Percentiles rank a stretch among this genome's conserved stretches.
Conservation (phyloP, 305 asterid species). For the Solanum hybrid region DNA sequence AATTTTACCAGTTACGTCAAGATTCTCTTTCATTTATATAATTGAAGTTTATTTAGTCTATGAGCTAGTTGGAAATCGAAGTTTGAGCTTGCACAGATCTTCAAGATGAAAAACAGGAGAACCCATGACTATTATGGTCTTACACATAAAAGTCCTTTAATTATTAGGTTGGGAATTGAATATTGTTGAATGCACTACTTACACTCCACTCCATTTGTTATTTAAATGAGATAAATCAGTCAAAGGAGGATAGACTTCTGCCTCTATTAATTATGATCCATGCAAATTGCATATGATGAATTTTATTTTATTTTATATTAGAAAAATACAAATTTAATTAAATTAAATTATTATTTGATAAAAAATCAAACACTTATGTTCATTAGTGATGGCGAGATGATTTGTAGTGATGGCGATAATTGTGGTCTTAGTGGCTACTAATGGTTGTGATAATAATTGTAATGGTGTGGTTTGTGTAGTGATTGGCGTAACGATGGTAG, state of each 20-base stretch:
- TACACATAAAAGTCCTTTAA: background rate
- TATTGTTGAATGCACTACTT: background rate
- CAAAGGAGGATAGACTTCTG: background rate
- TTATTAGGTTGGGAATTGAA: background rate
- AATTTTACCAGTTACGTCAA: background rate
- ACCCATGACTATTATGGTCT: background rate
- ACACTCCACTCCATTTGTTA: background rate
- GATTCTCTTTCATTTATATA: background rate
- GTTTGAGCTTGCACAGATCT: conserved; percentile 1
- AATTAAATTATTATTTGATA: background rate
- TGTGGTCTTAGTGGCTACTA: background rate
- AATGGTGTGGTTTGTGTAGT: background rate
- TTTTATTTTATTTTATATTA: background rate
- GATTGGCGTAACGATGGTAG: background rate
- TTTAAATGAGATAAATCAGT: background rate
- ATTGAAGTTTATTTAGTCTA: background rate
- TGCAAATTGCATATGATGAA: background rate
- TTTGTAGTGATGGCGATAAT: background rate
- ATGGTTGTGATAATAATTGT: background rate
- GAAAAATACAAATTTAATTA: background rate
- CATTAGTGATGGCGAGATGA: background rate
- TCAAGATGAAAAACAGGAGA: background rate
- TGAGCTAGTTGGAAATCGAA: background rate
- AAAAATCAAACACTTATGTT: background rate
- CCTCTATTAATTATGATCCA: background rate